These are phyloP conservation scores for Fusarium sp. DNA, from an alignment of 2,329 filamentous ascomycete genomes.

Conservation along the genomic window DNA sequence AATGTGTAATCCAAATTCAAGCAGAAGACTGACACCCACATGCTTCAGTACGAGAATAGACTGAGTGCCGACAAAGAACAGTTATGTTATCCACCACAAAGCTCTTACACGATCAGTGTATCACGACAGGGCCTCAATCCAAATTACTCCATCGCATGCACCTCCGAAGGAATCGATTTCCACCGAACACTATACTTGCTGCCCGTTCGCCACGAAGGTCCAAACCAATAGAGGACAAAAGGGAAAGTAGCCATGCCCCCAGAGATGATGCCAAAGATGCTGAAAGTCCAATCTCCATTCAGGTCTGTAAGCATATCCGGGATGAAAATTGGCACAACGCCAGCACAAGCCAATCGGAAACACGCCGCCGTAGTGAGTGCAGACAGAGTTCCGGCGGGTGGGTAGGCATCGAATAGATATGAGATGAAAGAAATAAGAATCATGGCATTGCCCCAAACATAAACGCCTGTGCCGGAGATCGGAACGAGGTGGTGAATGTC, in stretches of 20 bases:
- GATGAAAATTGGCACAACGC: slow-evolving; percentile 4
- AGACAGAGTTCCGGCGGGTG: background rate
- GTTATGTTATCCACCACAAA: too few relatives aligned
- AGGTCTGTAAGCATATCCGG: slow-evolving; percentile 3
- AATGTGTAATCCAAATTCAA: too few relatives aligned
- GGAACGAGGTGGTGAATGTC: background rate
- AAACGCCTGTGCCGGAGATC: background rate
- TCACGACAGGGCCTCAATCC: too few relatives aligned
- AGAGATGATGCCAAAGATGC: slow-evolving; percentile 6
- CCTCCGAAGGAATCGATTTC: background rate
- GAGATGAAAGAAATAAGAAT: slow-evolving; percentile 10
- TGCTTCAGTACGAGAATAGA: too few relatives aligned
- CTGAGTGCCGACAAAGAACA: too few relatives aligned
- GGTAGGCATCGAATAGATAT: slow-evolving; percentile 9
- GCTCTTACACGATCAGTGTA: too few relatives aligned
- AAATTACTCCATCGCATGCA: background rate
- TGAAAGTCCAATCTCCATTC: slow-evolving; percentile 2
- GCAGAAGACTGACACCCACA: too few relatives aligned
- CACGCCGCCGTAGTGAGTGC: slow-evolving; percentile 8
- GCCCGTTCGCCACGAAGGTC: background rate
- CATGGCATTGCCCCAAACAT: slow-evolving; percentile 9
- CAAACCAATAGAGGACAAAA: slow-evolving; percentile 6
- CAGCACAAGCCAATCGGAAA: slow-evolving; percentile 5
- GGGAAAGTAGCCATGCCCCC: slow-evolving; percentile 2
- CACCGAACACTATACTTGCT: background rate